Percentiles rank a stretch among this genome's conserved stretches.
Evolutionary conservation across 2,329 filamentous ascomycete species (phyloP).

Genomic region (Exophiala oligosperma): DNA sequence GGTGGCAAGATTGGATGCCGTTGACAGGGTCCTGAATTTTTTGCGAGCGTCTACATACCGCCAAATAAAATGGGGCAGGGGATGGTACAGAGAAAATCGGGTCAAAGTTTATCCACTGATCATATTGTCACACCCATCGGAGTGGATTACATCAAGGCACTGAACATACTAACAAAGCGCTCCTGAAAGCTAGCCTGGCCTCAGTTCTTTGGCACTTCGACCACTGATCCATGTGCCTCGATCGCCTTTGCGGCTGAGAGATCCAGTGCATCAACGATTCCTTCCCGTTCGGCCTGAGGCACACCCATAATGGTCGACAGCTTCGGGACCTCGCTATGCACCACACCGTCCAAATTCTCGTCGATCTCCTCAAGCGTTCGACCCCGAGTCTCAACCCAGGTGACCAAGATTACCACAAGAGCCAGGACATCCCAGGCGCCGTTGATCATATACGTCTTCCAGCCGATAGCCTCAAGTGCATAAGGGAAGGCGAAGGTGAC

Average conservation of each 20-base stretch:
- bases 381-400: slow-evolving; percentile 28
- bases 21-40: too few relatives aligned
- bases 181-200: too few relatives aligned
- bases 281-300: slow-evolving; percentile 26
- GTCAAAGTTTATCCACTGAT: neutral
- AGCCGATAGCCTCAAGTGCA: slow-evolving; percentile 44
- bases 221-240: slow-evolving; percentile 1
- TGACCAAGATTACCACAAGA: slow-evolving; percentile 27
- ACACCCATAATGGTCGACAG: slow-evolving; percentile 13
- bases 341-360: slow-evolving; percentile 27
- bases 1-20: slow-evolving; percentile 13
- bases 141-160: neutral
- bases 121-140: neutral
- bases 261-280: slow-evolving; percentile 12
- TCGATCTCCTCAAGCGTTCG: slow-evolving; percentile 30
- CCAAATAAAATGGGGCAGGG: neutral
- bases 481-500: slow-evolving; percentile 46
- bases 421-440: slow-evolving; percentile 45
- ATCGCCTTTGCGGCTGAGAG: slow-evolving; percentile 8
- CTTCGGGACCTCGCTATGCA: slow-evolving; percentile 13
- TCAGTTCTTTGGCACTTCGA: slow-evolving; percentile 8
- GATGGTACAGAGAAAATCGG: neutral
- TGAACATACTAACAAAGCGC: too few relatives aligned
- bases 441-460: slow-evolving; percentile 48
- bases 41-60: neutral